Evolutionary conservation across 1,284 basidiomycete species (phyloP).

Genomic region (Tilletia walkeri): DNA sequence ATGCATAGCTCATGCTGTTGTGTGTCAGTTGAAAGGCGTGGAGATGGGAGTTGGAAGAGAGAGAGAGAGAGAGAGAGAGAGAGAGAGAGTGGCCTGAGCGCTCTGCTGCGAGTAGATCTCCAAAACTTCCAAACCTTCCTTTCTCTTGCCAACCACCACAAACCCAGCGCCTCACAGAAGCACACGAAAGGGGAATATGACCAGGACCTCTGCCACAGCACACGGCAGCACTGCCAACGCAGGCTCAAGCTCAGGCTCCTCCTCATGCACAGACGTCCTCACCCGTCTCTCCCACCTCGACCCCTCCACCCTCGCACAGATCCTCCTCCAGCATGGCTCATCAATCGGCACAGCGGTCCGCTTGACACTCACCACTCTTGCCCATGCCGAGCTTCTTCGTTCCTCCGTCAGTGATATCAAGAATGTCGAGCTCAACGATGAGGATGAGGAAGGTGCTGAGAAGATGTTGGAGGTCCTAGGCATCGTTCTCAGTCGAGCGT

Average conservation of each 20-base stretch:
- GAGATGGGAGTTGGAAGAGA: too few species aligned
- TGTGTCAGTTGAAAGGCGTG: too few species aligned
- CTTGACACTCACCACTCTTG: not conserved
- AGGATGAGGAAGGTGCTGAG: not conserved
- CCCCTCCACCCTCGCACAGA: not conserved
- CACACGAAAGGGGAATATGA: too few species aligned
- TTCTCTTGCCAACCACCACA: too few species aligned
- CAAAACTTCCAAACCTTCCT: too few species aligned
- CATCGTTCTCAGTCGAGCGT: slow-evolving; percentile 28
- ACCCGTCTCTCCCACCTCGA: not conserved
- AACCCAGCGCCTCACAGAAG: too few species aligned
- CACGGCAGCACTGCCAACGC: not conserved
- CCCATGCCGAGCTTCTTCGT: not conserved
- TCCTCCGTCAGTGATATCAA: not conserved
- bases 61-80: too few species aligned
- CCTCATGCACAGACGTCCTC: slow-evolving; percentile 14
- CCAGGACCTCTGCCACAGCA: too few species aligned
- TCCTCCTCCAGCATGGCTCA: slow-evolving; percentile 7
- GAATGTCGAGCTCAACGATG: not conserved
- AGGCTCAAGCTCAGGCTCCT: too few species aligned
- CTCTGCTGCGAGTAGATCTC: too few species aligned
- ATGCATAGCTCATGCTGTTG: too few species aligned
- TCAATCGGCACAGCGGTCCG: slow-evolving; percentile 2
- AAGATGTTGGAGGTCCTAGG: slow-evolving; percentile 12
- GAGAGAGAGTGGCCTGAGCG: too few species aligned